Evolutionary conservation across 2,329 filamentous ascomycete genomes (phyloP), one percentile per base, ranked within the genome.

Genomic region (Ploettnerulaceae sp.): DNA sequence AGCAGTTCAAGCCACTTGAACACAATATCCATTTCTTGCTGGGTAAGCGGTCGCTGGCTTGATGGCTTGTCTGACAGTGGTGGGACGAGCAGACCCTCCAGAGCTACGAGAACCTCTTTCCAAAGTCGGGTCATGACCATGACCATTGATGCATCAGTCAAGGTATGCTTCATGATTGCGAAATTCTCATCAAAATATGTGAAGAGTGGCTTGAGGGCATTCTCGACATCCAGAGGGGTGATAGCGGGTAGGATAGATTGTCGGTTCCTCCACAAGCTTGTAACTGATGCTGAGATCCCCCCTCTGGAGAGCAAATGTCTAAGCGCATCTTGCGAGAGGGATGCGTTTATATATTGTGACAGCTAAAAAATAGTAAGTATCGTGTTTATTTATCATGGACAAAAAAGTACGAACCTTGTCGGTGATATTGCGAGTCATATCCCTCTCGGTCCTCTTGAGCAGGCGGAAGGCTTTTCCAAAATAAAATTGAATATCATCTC

Each of bases 131-230:
- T 94, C 93, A 98, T 98, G 59, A 98, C 93, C 64, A 93, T 90
- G 58, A 90, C 82, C 91, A 98, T 96, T n/a, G 93, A 94, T 47
- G 89, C 84, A 48, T 89, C 85, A 1, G 93, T 97, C 47, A 98
- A 73, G 0, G 91, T 96, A 66, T 93, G 82, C 69, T 97, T 96
- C 90, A 98, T 95, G 58, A 97, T 95, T 49, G 89, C 89, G 67
- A 98, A 98, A 62, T 98, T 98, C 64, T 96, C 91, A 64, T 98
- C 88, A 64, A 98, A 98, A 66, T 98, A 98, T 44, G 82, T 79
- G 64, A 96, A 93, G 1, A 98, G 75, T 4, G 89, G 86, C 57
- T 86, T 82, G 9, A 98, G 71, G 0, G 89, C 89, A 57, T 84
- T 84, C 55, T 88, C 84, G 15, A 95, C 76, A 49, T 96, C 89